phyloP scores from a whole-genome alignment of 164 flowering plant genomes.

The Stephania yunnanensis region DNA sequence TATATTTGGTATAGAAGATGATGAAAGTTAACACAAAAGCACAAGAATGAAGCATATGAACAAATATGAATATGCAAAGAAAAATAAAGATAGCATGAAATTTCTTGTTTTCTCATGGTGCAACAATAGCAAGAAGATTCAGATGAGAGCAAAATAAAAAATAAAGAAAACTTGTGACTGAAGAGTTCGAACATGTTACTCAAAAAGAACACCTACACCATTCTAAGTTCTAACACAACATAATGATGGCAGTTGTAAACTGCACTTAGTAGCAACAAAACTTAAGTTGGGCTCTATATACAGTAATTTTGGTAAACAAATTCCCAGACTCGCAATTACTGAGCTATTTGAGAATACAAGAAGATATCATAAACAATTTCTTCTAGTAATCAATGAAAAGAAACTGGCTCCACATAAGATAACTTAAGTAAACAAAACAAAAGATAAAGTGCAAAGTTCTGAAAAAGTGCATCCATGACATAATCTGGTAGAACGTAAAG shows the following conservation, averaged over 20 bases:
- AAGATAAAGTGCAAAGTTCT: too few relatives aligned
- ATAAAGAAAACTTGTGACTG: neutral
- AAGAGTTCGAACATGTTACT: too few relatives aligned
- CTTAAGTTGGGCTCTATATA: neutral
- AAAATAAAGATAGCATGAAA: neutral
- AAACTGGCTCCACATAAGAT: slow-evolving; percentile 4
- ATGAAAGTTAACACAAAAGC: neutral
- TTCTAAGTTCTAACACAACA: neutral
- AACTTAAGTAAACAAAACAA: too few relatives aligned
- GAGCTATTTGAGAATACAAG: neutral
- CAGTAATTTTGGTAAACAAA: neutral
- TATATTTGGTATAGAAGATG: neutral
- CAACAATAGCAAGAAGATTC: neutral
- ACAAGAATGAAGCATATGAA: neutral
- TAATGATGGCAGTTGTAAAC: neutral
- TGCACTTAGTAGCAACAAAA: neutral
- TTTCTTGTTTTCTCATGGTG: neutral
- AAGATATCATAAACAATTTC: neutral
- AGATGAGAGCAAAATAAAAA: neutral
- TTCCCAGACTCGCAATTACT: neutral
- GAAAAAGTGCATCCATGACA: slow-evolving; percentile 14
- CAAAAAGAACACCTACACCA: neutral
- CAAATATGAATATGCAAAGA: too few relatives aligned
- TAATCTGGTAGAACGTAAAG: slow-evolving; percentile 19
- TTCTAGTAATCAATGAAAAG: slow-evolving; percentile 1